phyloP scores from a whole-genome alignment of 257 asterid species.

The Mentha longifolia region DNA sequence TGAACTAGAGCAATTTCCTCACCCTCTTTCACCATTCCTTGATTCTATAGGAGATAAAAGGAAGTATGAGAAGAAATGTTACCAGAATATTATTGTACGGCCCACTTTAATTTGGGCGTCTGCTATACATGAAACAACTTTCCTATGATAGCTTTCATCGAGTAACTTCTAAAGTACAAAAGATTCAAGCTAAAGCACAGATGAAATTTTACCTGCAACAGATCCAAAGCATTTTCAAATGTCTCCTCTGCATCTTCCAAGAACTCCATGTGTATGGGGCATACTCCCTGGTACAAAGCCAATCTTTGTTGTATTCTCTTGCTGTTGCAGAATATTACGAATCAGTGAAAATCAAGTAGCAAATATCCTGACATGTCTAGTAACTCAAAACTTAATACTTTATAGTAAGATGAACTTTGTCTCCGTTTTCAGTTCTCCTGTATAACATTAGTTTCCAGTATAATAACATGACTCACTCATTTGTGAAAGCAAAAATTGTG shows the following conservation, averaged over 20 bases:
- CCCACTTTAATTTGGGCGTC: too few relatives aligned
- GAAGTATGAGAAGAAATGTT: conserved; percentile 11
- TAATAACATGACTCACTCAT: conserved; percentile 66
- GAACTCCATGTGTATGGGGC: conserved; percentile 90
- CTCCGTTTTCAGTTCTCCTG: conserved; percentile 3
- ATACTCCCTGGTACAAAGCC: conserved; percentile 94
- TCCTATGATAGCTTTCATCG: neutral
- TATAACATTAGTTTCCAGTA: neutral
- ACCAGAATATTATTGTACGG: too few relatives aligned
- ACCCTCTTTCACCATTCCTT: conserved; percentile 93
- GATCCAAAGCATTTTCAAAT: conserved; percentile 66
- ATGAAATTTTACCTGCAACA: conserved; percentile 58
- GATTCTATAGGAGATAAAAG: conserved; percentile 46
- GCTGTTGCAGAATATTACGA: conserved; percentile 49
- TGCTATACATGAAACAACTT: neutral
- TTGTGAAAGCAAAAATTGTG: conserved; percentile 94
- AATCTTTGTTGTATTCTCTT: conserved; percentile 89
- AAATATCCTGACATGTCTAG: neutral
- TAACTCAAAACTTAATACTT: conserved; percentile 1
- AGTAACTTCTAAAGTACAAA: conserved; percentile 10
- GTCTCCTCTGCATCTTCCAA: conserved; percentile 82
- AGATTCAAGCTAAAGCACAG: conserved; percentile 7
- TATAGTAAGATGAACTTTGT: neutral
- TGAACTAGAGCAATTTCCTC: conserved; percentile 95
- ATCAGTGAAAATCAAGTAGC: conserved; percentile 19